phyloP scores from a whole-genome alignment of 2,329 filamentous ascomycete species.

The Chaetomium sp. region DNA sequence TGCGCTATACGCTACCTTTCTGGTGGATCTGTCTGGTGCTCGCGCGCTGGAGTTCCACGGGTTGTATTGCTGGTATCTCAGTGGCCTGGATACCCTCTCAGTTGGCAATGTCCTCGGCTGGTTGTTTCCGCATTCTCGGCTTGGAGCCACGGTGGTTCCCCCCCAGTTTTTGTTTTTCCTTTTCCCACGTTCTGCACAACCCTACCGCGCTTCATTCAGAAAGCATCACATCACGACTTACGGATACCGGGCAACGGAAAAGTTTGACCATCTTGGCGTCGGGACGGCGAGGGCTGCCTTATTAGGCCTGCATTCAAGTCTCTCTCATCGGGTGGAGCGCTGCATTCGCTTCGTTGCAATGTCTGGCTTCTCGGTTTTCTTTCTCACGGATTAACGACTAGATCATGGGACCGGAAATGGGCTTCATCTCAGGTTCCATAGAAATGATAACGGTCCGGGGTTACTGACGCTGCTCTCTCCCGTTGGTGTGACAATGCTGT shows the following conservation, averaged over 20 bases:
- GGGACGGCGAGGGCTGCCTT: conserved; percentile 29
- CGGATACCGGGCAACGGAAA: conserved; percentile 34
- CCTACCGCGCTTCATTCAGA: conserved; percentile 23
- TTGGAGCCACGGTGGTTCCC: conserved; percentile 21
- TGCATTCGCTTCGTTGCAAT: conserved; percentile 25
- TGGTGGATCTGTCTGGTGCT: conserved; percentile 35
- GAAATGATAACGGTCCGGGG: conserved; percentile 32
- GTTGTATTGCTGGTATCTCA: conserved; percentile 38
- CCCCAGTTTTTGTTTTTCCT: conserved; percentile 9
- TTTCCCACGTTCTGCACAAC: conserved; percentile 1
- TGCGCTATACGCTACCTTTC: conserved; percentile 38
- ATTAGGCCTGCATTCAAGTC: conserved; percentile 26
- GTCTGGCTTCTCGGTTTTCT: conserved; percentile 29
- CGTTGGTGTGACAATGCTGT: neutral
- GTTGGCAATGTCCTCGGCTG: conserved; percentile 31
- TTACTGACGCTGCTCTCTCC: conserved; percentile 13
- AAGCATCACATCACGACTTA: conserved; percentile 32
- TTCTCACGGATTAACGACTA: conserved; percentile 36
- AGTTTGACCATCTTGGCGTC: conserved; percentile 34
- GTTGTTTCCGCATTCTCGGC: conserved; percentile 27
- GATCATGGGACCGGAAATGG: conserved; percentile 34
- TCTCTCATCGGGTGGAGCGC: conserved; percentile 28
- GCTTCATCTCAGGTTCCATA: conserved; percentile 30
- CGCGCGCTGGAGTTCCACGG: conserved; percentile 36
- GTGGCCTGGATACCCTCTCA: conserved; percentile 39